Evolutionary conservation across 2,329 filamentous ascomycete species (phyloP).

Genomic region (Trichoderma polysporum): DNA sequence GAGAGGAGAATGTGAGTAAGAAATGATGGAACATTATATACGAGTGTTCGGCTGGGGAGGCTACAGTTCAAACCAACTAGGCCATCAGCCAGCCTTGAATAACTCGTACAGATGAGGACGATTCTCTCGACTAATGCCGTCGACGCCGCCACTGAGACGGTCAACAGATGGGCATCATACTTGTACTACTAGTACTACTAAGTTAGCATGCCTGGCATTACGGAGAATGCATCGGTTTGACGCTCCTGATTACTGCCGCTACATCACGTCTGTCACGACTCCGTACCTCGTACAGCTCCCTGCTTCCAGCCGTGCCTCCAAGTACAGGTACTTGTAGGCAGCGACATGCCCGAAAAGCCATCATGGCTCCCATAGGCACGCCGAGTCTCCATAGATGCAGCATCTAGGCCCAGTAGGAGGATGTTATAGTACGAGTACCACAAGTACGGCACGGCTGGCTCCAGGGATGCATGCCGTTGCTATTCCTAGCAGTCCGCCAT

Average conservation of each 20-base stretch:
- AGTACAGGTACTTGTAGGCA: too few species aligned
- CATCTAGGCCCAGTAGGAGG: too few species aligned
- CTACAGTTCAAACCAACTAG: too few species aligned
- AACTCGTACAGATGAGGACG: too few species aligned
- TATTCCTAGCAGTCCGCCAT: background rate
- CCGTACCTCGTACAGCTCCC: slow-evolving; percentile 1
- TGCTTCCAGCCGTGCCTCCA: slow-evolving; percentile 6
- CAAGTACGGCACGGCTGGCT: background rate
- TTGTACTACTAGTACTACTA: too few species aligned
- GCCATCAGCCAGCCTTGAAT: too few species aligned
- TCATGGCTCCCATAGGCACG: background rate
- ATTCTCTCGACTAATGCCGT: too few species aligned
- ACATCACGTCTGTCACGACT: slow-evolving; percentile 4
- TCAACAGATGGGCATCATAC: background rate
- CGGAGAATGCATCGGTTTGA: background rate
- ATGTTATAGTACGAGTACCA: background rate
- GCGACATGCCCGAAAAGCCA: too few species aligned
- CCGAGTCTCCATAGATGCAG: too few species aligned
- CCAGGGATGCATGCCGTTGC: background rate
- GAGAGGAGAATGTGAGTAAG: background rate
- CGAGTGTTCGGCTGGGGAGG: too few species aligned
- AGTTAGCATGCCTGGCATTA: background rate
- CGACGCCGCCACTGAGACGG: background rate
- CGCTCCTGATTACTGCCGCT: background rate
- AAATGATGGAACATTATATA: background rate